Evolutionary conservation across 1,284 basidiomycete species (phyloP).

Genomic region (Trametes sp.): DNA sequence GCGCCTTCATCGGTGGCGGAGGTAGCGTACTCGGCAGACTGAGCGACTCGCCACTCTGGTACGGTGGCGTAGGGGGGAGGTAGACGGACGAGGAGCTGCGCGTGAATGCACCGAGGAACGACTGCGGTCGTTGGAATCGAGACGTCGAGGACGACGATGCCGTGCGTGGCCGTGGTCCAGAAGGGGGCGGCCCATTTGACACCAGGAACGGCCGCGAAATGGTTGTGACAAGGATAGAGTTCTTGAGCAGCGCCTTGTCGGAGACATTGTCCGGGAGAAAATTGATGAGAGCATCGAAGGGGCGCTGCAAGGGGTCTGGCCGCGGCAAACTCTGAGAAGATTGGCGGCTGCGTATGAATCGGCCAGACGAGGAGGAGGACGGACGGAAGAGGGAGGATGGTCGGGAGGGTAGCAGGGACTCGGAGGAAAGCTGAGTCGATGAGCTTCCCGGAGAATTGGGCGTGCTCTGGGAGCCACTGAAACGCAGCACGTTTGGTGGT

Average conservation of each 20-base stretch:
- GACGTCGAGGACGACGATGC: conserved; percentile 22
- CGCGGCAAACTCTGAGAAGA: conserved; percentile 30
- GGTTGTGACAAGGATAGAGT: conserved; percentile 51
- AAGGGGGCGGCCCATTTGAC: conserved; percentile 25
- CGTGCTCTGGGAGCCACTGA: conserved; percentile 36
- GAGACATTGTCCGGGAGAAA: conserved; percentile 46
- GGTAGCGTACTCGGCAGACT: conserved; percentile 31
- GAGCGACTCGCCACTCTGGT: conserved; percentile 29
- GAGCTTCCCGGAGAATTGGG: conserved; percentile 38
- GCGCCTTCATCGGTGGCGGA: conserved; percentile 33
- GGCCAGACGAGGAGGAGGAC: conserved; percentile 22
- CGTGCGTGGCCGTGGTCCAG: conserved; percentile 23
- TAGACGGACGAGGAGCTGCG: conserved; percentile 37
- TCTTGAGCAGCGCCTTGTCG: conserved; percentile 50
- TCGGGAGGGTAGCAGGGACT: conserved; percentile 17
- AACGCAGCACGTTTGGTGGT: conserved; percentile 34
- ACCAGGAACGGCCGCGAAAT: conserved; percentile 50
- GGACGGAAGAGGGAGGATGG: conserved; percentile 24
- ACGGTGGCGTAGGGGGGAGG: conserved; percentile 30
- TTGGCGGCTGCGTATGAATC: conserved; percentile 18
- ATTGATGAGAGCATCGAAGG: conserved; percentile 52
- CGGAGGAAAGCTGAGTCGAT: conserved; percentile 25
- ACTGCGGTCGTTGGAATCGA: conserved; percentile 21
- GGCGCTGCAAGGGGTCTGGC: conserved; percentile 44
- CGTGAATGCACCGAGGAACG: conserved; percentile 28